Percentiles rank a stretch among this genome's conserved stretches.
These are phyloP conservation scores for Boletus subcaerulescens DNA, from an alignment of 768 basidiomycete genomes.

Conservation along the genomic window DNA sequence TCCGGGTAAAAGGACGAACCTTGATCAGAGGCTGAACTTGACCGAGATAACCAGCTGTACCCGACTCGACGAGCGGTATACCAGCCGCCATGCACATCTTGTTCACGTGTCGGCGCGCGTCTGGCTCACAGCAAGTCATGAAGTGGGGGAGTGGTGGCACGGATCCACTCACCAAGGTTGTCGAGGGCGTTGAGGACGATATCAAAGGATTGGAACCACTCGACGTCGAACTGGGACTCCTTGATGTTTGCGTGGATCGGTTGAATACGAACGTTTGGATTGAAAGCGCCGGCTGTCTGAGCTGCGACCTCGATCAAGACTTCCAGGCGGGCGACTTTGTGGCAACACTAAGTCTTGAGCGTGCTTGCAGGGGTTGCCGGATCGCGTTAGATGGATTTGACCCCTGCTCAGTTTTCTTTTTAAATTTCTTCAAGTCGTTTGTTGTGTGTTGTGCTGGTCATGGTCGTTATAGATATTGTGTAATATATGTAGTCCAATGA, in stretches of 20 bases:
- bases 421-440: too few species aligned
- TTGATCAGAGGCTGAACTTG: constrained; percentile 94
- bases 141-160: not conserved
- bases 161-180: constrained; percentile 73
- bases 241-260: constrained; percentile 97
- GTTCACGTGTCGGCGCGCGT: constrained; percentile 94
- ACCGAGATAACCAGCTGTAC: constrained; percentile 94
- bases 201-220: constrained; percentile 89
- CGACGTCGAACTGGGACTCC: constrained; percentile 82
- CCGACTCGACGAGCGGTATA: constrained; percentile 91
- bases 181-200: constrained; percentile 95
- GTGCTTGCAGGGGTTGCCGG: too few species aligned
- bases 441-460: too few species aligned
- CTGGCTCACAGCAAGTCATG: constrained; percentile 39
- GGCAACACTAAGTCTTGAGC: too few species aligned
- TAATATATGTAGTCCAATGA: too few species aligned
- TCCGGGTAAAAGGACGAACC: constrained; percentile 38
- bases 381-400: too few species aligned
- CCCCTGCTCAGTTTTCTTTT: too few species aligned
- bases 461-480: too few species aligned
- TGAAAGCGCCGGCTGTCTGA: constrained; percentile 78
- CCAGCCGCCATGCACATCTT: constrained; percentile 94
- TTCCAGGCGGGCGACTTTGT: too few species aligned
- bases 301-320: constrained; percentile 92
- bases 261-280: constrained; percentile 81